A percentile compares a stretch with the other conserved stretches of the same genome.
These are phyloP conservation scores for Saccharum spontaneum DNA, from an alignment of 176 grass and related monocot species.

Conservation along the genomic window DNA sequence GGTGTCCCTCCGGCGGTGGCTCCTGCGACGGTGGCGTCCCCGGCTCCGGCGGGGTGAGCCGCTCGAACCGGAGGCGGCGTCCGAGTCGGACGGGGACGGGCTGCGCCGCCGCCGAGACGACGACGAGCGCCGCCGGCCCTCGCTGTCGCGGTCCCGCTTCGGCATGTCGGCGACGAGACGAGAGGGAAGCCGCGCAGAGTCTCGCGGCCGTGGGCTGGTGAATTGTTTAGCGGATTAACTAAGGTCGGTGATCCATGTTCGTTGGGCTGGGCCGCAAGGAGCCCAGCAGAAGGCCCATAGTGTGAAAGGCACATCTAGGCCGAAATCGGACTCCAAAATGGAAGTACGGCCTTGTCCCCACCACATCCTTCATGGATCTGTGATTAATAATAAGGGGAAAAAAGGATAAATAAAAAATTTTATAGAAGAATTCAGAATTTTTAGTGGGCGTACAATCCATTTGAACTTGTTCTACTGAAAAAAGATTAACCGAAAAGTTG, in stretches of 20 bases:
- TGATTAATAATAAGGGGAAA: too few relatives aligned
- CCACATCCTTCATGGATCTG: too few relatives aligned
- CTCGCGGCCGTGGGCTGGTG: not conserved
- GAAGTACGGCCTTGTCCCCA: too few relatives aligned
- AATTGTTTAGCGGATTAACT: not conserved
- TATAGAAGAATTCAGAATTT: too few relatives aligned
- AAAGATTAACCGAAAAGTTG: too few relatives aligned
- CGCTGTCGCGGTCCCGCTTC: constrained; percentile 47
- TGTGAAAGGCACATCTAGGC: not conserved
- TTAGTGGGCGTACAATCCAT: too few relatives aligned
- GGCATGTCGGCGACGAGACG: constrained; percentile 35
- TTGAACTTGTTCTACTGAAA: too few relatives aligned
- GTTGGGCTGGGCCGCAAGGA: not conserved
- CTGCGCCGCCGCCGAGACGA: constrained; percentile 38
- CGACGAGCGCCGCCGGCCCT: constrained; percentile 39
- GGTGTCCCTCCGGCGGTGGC: constrained; percentile 41
- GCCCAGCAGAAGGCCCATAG: not conserved
- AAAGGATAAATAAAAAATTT: too few relatives aligned
- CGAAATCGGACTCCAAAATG: not conserved
- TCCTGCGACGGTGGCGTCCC: constrained; percentile 32
- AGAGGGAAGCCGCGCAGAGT: not conserved
- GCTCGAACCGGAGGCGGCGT: constrained; percentile 19
- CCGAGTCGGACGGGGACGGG: constrained; percentile 44
- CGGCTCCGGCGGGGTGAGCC: constrained; percentile 31
- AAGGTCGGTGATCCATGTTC: not conserved